These are phyloP conservation scores for Coemansia sp. DNA, from an alignment of 192 early-diverging fungal species.

Conservation along the genomic window DNA sequence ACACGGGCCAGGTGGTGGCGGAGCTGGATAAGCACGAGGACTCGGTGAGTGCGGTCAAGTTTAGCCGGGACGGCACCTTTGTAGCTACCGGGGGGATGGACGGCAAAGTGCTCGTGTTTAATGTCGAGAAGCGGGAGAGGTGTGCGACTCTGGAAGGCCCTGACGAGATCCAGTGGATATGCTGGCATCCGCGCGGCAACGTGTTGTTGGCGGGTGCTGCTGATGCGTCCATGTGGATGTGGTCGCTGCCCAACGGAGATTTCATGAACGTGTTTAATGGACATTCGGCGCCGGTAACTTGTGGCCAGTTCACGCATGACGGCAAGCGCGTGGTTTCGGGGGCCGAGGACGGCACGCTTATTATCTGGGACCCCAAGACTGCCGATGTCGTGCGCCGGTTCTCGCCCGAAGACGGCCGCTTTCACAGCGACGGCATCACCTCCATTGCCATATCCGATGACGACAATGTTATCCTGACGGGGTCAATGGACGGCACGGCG, in stretches of 20 bases:
- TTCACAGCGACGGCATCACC: conserved; percentile 76
- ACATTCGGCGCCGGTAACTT: conserved; percentile 75
- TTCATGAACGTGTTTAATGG: conserved; percentile 95
- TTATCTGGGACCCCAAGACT: conserved; percentile 92
- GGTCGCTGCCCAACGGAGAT: conserved; percentile 77
- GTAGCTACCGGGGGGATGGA: conserved; percentile 95
- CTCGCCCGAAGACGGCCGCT: conserved; percentile 70
- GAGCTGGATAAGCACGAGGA: conserved; percentile 74
- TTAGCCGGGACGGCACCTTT: conserved; percentile 76
- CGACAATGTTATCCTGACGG: conserved; percentile 71
- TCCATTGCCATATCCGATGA: conserved; percentile 69
- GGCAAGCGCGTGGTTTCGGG: conserved; percentile 83
- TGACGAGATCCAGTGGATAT: conserved; percentile 86
- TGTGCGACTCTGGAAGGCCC: conserved; percentile 73
- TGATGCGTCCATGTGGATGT: conserved; percentile 97
- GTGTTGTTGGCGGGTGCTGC: conserved; percentile 82
- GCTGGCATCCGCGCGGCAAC: conserved; percentile 94
- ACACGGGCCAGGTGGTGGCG: conserved; percentile 70
- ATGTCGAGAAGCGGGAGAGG: background rate
- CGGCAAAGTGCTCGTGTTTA: conserved; percentile 69
- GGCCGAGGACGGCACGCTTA: conserved; percentile 74
- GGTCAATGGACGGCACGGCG: conserved; percentile 72
- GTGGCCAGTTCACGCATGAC: conserved; percentile 85
- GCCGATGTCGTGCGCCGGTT: conserved; percentile 61
- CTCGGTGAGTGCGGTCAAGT: conserved; percentile 76